phyloP scores from a whole-genome alignment of 495 filamentous ascomycete genomes.

The Penicillium malachiteum region DNA sequence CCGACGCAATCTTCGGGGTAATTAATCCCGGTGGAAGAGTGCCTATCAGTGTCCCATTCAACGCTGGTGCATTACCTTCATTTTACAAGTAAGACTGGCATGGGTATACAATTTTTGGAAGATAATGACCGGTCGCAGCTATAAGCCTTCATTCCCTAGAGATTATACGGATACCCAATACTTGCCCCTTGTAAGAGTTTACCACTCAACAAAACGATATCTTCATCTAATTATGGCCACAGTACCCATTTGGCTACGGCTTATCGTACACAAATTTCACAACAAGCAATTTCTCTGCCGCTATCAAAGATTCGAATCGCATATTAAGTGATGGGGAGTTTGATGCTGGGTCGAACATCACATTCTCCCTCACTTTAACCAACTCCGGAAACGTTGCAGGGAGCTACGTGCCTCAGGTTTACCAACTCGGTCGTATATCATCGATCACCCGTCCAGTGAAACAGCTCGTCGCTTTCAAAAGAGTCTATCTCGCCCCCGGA shows the following conservation, averaged over 20 bases:
- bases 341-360: slow-evolving; percentile 23
- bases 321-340: slow-evolving; percentile 12
- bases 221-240: not conserved
- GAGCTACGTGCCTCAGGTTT: slow-evolving; percentile 40
- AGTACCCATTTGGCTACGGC: slow-evolving; percentile 20
- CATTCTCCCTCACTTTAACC: slow-evolving; percentile 29
- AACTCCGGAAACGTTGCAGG: slow-evolving; percentile 33
- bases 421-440: slow-evolving; percentile 34
- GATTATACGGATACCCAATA: slow-evolving; percentile 7
- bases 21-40: slow-evolving; percentile 11
- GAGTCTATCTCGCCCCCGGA: slow-evolving; percentile 31
- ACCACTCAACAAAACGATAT: not conserved
- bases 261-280: slow-evolving; percentile 9
- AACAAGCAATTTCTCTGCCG: not conserved
- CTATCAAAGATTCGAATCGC: not conserved
- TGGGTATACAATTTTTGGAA: not conserved
- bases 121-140: not conserved
- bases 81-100: slow-evolving; percentile 7
- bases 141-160: slow-evolving; percentile 8
- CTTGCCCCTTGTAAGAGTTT: not conserved
- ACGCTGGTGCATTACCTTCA: slow-evolving; percentile 6
- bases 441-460: slow-evolving; percentile 39
- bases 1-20: slow-evolving; percentile 4
- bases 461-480: slow-evolving; percentile 40
- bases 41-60: slow-evolving; percentile 11